Base-by-base conservation (phyloP, 2,329 filamentous ascomycete species). In the Sporothrix humicola region DNA sequence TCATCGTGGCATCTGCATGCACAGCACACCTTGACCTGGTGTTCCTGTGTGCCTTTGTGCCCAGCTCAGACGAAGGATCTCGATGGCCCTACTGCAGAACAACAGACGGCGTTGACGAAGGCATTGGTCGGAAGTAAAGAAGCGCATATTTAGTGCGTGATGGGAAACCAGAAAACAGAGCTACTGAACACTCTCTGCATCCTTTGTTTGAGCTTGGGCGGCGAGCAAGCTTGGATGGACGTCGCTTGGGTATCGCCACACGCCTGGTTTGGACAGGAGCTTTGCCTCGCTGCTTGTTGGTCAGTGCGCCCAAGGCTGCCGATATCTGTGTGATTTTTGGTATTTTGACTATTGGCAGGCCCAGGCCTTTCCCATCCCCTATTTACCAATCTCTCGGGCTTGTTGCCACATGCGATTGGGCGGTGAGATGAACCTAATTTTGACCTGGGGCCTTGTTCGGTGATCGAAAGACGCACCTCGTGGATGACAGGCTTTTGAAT, bases 241-340 rank as follows among this genome's bases (percentile, higher is more conserved):
- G 31, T 37, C 7, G 31, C 31, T 37, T 37, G 31, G 31, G 31
- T 37, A 37, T 37, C 31, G 31, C 31, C 31, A 5, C 31, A 37
- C 31, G 3, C 31, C 31, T 37, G 31, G 31, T 37, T 37, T 37
- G 31, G 31, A 7, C 7, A 37, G 31, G 31, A 37, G 31, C 31
- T 37, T 37, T 37, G 31, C 4, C 4, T 37, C 31, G 31, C 7
- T 50, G 52, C 44, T 13, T 31, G 17, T 23, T 31, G 63, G 63
- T 10, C 63, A 66, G 63, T 66, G 63, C 63, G 63, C 50, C 44
- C 12, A 66, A 44, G n/a, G 23, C 31, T 66, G 44, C 63, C 42
- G 61, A 10, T 20, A 26, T 10, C 12, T 50, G 26, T 42, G 44
- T 50, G 42, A 26, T 17, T 66, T 66, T 50, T 44, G n/a, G 15